These are phyloP conservation scores for Amanita inopinata DNA, from an alignment of 768 basidiomycete genomes.

Conservation along the genomic window DNA sequence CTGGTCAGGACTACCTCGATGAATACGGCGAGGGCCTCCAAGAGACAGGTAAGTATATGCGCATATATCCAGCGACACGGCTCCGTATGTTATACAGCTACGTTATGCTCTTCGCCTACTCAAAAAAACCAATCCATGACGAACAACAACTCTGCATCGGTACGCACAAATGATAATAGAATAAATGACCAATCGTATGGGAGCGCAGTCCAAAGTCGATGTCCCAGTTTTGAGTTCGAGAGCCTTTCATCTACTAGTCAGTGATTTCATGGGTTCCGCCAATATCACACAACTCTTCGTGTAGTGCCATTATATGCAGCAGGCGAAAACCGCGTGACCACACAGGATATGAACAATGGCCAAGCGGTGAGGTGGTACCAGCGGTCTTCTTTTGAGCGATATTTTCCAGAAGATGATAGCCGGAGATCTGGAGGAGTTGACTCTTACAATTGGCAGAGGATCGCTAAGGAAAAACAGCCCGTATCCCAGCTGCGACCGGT, in stretches of 20 bases:
- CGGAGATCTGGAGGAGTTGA: neutral
- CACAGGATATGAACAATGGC: too few species aligned
- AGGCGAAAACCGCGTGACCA: too few species aligned
- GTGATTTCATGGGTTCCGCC: too few species aligned
- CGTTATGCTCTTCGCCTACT: conserved; percentile 26
- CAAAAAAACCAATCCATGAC: conserved; percentile 13
- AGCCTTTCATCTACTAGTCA: too few species aligned
- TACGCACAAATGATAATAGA: conserved; percentile 3
- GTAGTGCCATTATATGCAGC: too few species aligned
- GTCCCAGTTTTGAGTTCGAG: too few species aligned
- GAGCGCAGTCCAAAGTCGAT: too few species aligned
- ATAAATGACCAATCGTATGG: too few species aligned
- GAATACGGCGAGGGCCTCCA: conserved; percentile 11
- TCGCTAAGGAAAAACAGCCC: conserved; percentile 26
- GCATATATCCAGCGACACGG: neutral
- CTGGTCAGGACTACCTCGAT: conserved; percentile 9
- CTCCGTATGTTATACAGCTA: conserved; percentile 12
- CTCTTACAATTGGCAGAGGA: conserved; percentile 9
- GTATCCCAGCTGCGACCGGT: conserved; percentile 55
- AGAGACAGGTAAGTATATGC: conserved; percentile 12
- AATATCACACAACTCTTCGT: too few species aligned
- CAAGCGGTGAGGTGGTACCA: too few species aligned
- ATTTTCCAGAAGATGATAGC: too few species aligned
- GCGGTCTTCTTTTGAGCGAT: too few species aligned
- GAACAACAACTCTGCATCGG: neutral